These are phyloP conservation scores for Phytophthora sp. DNA, from an alignment of 352 stramenopile species.

Conservation along the genomic window DNA sequence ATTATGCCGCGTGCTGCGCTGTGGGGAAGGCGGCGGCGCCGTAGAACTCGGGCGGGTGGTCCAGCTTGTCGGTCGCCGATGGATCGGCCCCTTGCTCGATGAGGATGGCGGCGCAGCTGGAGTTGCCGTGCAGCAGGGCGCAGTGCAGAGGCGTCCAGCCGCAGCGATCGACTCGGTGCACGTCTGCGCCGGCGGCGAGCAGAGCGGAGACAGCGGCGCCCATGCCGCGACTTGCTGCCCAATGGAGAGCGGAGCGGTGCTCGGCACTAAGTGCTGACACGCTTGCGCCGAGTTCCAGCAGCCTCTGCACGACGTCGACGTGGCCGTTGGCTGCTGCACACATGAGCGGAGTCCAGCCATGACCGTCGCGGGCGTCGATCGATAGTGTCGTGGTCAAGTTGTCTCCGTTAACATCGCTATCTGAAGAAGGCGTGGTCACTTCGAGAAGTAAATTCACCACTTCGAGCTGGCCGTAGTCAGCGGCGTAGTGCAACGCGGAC, in stretches of 20 bases:
- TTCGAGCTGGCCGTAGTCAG: constrained; percentile 60
- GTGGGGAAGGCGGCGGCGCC: not conserved
- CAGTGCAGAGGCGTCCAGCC: constrained; percentile 75
- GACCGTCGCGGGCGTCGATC: constrained; percentile 51
- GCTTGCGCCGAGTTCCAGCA: constrained; percentile 50
- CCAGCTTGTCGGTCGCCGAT: constrained; percentile 43
- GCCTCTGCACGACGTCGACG: constrained; percentile 38
- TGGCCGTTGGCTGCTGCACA: constrained; percentile 67
- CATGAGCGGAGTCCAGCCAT: constrained; percentile 62
- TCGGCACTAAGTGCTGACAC: constrained; percentile 41
- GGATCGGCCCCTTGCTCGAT: constrained; percentile 39
- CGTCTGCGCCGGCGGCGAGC: constrained; percentile 36
- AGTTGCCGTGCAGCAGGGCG: constrained; percentile 54
- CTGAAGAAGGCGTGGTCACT: constrained; percentile 3
- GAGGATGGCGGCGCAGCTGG: constrained; percentile 37
- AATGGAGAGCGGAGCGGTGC: constrained; percentile 69
- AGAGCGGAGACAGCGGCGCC: constrained; percentile 29
- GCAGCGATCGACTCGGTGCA: constrained; percentile 43
- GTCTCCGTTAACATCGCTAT: not conserved
- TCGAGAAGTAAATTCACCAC: constrained; percentile 51
- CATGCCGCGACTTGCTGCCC: constrained; percentile 66
- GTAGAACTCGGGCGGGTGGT: constrained; percentile 36
- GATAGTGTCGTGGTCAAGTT: constrained; percentile 23
- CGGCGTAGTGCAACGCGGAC: constrained; percentile 68
- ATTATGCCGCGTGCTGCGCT: not conserved